Base-by-base conservation (phyloP, 2,329 filamentous ascomycete genomes). In the Aspergillus sp. region DNA sequence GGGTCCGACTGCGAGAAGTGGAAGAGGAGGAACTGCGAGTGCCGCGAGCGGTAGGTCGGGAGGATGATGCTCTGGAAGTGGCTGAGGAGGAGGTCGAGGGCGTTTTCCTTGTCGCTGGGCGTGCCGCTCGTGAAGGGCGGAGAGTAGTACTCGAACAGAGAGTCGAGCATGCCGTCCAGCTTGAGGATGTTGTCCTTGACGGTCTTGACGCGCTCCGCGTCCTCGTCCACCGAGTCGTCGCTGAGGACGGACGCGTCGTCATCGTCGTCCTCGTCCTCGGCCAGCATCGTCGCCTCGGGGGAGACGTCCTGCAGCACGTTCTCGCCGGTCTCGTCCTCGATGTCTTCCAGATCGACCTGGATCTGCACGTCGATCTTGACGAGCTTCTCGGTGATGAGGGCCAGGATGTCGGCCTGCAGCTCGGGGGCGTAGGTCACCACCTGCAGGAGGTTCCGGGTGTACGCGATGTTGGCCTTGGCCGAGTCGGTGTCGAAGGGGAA, bases 301-400 rank as follows among this genome's bases (percentile, higher is more conserved):
- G 67, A 61, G 10, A 76, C 73, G 3, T 78, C 76, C n/a, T 84
- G 80, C 34, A 84, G 78, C 55, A 79, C 73, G 49, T 86, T 84
- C 20, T 91, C 85, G 50, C 91, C 88, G 9, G 91, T 80, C 50
- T 95, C 89, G 58, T 97, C 93, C 57, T 97, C 93, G 56, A 96
- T 77, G 62, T 97, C 92, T 57, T 97, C 91, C 64, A 97, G 78
- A 64, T 97, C 92, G 46, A 92, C 83, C 72, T 97, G 93, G 71
- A 97, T 94, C 68, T 97, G 89, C 1, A 96, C 91, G 68, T 99
- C 94, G 53, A 97, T 89, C 72, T 94, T 94, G 64, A 97, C 90
- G 6, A 97, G 80, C 57, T 89, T 87, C 61, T 93, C 88, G 40
- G 91, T 88, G 45, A 97, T 88, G 11, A 96, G 76, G 51, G 91